Evolutionary conservation across 2,329 filamentous ascomycete genomes (phyloP).

Genomic region (Scytalidium sp.): DNA sequence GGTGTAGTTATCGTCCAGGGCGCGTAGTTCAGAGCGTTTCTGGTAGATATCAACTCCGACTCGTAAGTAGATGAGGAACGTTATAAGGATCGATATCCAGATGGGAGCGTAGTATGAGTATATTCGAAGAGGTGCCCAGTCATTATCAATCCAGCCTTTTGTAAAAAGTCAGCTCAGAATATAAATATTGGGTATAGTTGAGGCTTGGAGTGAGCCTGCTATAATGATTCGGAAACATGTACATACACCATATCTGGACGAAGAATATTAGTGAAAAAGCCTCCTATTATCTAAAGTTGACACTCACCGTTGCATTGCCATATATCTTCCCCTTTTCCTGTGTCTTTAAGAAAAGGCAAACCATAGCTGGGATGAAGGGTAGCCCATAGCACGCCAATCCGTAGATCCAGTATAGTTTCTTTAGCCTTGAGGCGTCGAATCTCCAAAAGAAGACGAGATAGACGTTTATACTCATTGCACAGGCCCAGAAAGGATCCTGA

Average conservation of each 20-base stretch:
- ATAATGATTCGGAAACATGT: constrained; percentile 65
- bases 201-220: no score
- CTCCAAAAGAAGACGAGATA: constrained; percentile 57
- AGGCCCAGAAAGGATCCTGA: constrained; percentile 49
- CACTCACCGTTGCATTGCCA: constrained; percentile 32
- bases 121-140: constrained; percentile 71
- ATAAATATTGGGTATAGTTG: no score
- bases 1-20: constrained; percentile 42
- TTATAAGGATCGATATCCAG: constrained; percentile 61
- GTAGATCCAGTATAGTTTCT: constrained; percentile 53
- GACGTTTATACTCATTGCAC: constrained; percentile 61
- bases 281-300: constrained; percentile 71
- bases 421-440: constrained; percentile 48
- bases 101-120: constrained; percentile 71
- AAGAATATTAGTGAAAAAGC: constrained; percentile 73
- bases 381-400: constrained; percentile 51
- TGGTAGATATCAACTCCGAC: constrained; percentile 65
- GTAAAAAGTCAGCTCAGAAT: constrained; percentile 72
- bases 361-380: constrained; percentile 51
- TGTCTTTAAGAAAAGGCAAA: constrained; percentile 49
- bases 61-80: constrained; percentile 62
- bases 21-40: constrained; percentile 59
- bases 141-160: constrained; percentile 64
- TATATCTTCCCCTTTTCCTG: constrained; percentile 25
- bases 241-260: constrained; percentile 64